Evolutionary conservation across 2,329 filamentous ascomycete genomes (phyloP).

Genomic region (Aspergillus bombycis): DNA sequence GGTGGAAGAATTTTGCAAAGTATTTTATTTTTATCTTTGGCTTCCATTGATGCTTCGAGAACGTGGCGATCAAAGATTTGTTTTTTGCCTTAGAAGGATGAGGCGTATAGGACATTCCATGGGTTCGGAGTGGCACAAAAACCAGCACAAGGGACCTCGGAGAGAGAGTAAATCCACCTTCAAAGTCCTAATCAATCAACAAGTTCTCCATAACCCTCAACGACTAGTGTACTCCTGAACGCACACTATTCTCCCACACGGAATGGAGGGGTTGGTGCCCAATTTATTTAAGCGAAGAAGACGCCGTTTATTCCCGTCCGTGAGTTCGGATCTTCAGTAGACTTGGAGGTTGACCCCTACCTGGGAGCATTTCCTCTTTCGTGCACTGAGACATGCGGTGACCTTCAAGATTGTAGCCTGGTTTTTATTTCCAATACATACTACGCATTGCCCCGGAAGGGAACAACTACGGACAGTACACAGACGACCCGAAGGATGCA

Average conservation of each 20-base stretch:
- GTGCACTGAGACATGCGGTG: constrained; percentile 1
- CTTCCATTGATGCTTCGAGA: constrained; percentile 3
- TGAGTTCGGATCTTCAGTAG: constrained; percentile 1
- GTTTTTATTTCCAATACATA: background rate
- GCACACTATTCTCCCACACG: constrained; percentile 7
- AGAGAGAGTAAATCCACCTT: background rate
- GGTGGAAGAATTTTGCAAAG: no score
- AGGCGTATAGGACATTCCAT: background rate
- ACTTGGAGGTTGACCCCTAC: background rate
- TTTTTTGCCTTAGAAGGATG: background rate
- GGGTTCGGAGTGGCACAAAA: background rate
- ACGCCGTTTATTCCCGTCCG: constrained; percentile 23
- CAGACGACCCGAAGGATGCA: background rate
- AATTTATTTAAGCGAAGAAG: constrained; percentile 23
- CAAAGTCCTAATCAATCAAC: background rate
- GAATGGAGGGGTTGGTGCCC: constrained; percentile 26
- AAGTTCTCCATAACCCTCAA: background rate
- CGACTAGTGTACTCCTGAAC: background rate
- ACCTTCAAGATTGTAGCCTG: background rate
- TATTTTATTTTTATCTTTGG: background rate
- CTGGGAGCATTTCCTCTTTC: background rate
- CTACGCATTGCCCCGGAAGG: background rate
- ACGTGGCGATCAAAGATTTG: background rate
- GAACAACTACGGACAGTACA: background rate
- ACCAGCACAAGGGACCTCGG: background rate